These are phyloP conservation scores for Phallus indusiatus DNA, from an alignment of 768 basidiomycete species.

Conservation along the genomic window DNA sequence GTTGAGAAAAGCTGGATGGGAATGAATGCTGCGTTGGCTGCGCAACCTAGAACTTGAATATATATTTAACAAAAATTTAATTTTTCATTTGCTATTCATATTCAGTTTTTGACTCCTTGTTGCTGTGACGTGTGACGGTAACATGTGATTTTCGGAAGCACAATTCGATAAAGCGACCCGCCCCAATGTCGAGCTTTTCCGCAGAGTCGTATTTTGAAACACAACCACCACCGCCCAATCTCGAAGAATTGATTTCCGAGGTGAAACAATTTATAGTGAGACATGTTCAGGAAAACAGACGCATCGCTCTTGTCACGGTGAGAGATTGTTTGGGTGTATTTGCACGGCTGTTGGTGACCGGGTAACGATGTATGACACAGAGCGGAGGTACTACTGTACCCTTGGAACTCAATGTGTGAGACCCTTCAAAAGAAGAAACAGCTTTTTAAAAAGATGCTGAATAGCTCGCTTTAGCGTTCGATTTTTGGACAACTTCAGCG, in stretches of 20 bases:
- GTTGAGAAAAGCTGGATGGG: slow-evolving; percentile 99
- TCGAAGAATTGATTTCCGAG: slow-evolving; percentile 55
- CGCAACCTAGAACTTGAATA: slow-evolving; percentile 30
- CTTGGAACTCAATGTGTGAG: slow-evolving; percentile 98
- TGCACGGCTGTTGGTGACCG: background rate
- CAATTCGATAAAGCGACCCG: background rate
- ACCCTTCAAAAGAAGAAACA: slow-evolving; percentile 12
- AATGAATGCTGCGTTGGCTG: slow-evolving; percentile 83
- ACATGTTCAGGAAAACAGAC: slow-evolving; percentile 55
- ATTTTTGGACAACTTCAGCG: slow-evolving; percentile 98
- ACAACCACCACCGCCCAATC: slow-evolving; percentile 65
- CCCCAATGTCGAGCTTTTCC: slow-evolving; percentile 42
- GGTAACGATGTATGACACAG: slow-evolving; percentile 31
- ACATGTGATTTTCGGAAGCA: background rate
- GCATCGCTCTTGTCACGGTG: slow-evolving; percentile 92
- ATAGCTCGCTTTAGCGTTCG: slow-evolving; percentile 60
- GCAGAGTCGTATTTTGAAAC: slow-evolving; percentile 87
- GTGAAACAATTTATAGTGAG: slow-evolving; percentile 62
- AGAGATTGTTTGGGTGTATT: slow-evolving; percentile 21
- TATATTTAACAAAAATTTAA: background rate
- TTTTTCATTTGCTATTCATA: background rate
- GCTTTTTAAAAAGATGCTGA: slow-evolving; percentile 11
- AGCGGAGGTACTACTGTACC: slow-evolving; percentile 98
- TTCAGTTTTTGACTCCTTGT: background rate
- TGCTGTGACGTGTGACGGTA: too few relatives aligned